phyloP scores from a whole-genome alignment of 139 green algal genomes.

The Volvox africanus region DNA sequence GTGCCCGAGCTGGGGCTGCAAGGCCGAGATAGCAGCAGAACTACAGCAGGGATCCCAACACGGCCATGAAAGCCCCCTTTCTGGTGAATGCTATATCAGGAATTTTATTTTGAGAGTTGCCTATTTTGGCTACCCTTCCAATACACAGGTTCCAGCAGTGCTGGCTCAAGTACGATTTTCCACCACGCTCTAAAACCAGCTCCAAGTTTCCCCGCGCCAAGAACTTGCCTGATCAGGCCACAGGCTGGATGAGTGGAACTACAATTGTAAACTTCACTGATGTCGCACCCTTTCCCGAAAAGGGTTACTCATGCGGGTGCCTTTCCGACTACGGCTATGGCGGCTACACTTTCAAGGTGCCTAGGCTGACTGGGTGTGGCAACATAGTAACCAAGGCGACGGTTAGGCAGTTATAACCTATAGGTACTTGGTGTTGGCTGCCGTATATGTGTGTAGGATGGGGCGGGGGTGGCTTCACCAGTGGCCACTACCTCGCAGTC shows the following conservation, averaged over 20 bases:
- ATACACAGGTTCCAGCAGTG: constrained; percentile 16
- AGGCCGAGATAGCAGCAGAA: too few species aligned
- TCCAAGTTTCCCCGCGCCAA: constrained; percentile 2
- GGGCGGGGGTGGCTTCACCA: too few species aligned
- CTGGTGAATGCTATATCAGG: too few species aligned
- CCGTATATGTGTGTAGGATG: not conserved
- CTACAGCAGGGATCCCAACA: too few species aligned
- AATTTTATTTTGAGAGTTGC: too few species aligned
- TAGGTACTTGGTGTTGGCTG: not conserved
- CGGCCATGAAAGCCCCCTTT: too few species aligned
- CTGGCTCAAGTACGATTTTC: constrained; percentile 34
- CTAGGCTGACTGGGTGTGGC: not conserved
- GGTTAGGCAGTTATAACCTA: not conserved
- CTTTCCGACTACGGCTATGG: not conserved
- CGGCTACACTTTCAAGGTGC: not conserved
- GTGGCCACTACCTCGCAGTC: not conserved
- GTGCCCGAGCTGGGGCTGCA: too few species aligned
- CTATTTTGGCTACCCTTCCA: too few species aligned
- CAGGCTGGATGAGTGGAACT: constrained; percentile 28
- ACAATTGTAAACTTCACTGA: not conserved
- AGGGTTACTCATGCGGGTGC: not conserved
- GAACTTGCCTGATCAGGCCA: not conserved
- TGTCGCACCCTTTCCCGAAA: not conserved
- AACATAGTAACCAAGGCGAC: not conserved
- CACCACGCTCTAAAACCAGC: not conserved